Percentiles rank a stretch among this genome's conserved stretches.
These are phyloP conservation scores for Verbena officinalis DNA, from an alignment of 257 asterid genomes.

Conservation along the genomic window DNA sequence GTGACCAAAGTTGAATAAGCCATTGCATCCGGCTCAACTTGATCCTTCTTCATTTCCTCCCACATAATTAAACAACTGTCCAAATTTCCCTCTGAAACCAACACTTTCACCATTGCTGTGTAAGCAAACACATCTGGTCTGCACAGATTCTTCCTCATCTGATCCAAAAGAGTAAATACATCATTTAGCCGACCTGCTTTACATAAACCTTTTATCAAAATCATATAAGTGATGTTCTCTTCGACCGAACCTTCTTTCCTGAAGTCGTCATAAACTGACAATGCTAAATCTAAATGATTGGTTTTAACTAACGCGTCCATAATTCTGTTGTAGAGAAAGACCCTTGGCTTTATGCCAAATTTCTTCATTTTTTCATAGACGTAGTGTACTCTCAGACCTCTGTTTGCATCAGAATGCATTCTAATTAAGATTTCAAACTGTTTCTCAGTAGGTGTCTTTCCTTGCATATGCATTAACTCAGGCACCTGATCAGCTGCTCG, in stretches of 20 bases:
- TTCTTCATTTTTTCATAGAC: slow-evolving; percentile 95
- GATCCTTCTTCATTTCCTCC: slow-evolving; percentile 81
- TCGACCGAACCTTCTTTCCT: slow-evolving; percentile 72
- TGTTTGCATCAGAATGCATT: slow-evolving; percentile 86
- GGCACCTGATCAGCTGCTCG: slow-evolving; percentile 96
- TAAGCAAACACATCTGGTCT: slow-evolving; percentile 98
- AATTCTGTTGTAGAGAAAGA: slow-evolving; percentile 76
- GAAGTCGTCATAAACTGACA: slow-evolving; percentile 83
- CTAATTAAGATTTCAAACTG: slow-evolving; percentile 91
- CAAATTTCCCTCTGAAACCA: slow-evolving; percentile 68
- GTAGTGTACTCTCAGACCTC: slow-evolving; percentile 90
- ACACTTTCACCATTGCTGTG: slow-evolving; percentile 84
- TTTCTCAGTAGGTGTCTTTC: slow-evolving; percentile 89
- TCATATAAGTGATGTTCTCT: slow-evolving; percentile 82
- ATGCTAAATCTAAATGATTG: slow-evolving; percentile 73
- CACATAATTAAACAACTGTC: slow-evolving; percentile 82
- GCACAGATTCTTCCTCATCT: slow-evolving; percentile 78
- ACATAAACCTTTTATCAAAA: slow-evolving; percentile 85
- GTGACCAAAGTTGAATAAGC: slow-evolving; percentile 78
- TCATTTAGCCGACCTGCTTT: slow-evolving; percentile 66
- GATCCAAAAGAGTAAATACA: slow-evolving; percentile 60
- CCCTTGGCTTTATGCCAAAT: slow-evolving; percentile 86
- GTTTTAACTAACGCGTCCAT: slow-evolving; percentile 94
- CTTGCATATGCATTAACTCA: slow-evolving; percentile 94
- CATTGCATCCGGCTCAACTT: slow-evolving; percentile 84